Evolutionary conservation across 805 yeast species (phyloP), one percentile per base, ranked within the genome.

Genomic region (Ogataea polymorpha): DNA sequence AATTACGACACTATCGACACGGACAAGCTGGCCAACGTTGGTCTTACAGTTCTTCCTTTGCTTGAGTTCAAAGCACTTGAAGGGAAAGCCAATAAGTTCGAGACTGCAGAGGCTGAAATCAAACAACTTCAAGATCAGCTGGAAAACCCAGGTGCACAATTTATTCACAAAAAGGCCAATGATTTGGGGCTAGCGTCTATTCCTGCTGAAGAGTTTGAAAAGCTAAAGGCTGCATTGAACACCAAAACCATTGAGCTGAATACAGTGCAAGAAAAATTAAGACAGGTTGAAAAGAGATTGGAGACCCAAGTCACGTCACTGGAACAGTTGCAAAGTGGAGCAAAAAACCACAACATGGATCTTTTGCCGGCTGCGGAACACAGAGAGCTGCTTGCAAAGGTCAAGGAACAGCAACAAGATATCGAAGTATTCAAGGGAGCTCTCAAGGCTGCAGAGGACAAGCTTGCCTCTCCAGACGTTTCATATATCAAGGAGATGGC

Each of bases 81-180:
- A 30, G 35, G 40, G 12, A 50, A 53, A 37, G 36, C 35, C n/a
- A 29, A 18, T 4, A 34, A 35, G 25, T 16, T 35, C 6, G 39
- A 40, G 12, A 16, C 32, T 23, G 31, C 14, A 21, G 32, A 34
- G n/a, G 47, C 45, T 6, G 48, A 51, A 15, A 24, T 53, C 11
- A 35, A 34, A 4, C 12, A 35, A 1, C 31, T 47, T 38, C 42
- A 50, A 12, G 20, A 16, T 9, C 42, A 44, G 30, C 4, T 56
- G 17, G 52, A 48, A 6, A 43, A 47, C 9, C 75, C 77, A 8
- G 48, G 62, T 3, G 42, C 56, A 14, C 62, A 55, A 8, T 58
- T 58, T 36, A 40, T 66, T 17, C 37, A 37, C 8, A 48, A 47
- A 8, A 60, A 59, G 30, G 65, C 72, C 5, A 26, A 48, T 10